Conservation (phyloP, 176 grass and related monocot species). For the Saccharum spontaneum region DNA sequence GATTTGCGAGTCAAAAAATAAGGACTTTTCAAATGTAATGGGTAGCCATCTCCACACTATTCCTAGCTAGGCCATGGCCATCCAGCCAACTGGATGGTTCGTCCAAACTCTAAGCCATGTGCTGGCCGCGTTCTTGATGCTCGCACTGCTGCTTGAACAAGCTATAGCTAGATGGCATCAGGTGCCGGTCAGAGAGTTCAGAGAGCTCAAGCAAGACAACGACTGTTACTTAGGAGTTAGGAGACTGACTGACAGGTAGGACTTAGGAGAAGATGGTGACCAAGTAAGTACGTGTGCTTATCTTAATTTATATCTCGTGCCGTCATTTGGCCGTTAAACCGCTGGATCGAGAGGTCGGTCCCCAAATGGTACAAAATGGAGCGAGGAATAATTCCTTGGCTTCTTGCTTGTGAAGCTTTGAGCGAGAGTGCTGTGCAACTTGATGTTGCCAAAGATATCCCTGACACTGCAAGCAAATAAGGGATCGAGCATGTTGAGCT, state of each 20-base stretch:
- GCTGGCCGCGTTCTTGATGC: background rate
- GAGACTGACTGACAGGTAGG: background rate
- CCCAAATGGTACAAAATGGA: background rate
- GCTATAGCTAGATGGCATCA: conserved; percentile 10
- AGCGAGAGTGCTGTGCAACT: background rate
- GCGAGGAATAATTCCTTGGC: background rate
- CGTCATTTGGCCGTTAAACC: background rate
- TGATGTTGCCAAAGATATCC: background rate
- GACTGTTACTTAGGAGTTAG: background rate
- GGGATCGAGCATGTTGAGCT: background rate
- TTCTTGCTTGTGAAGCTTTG: conserved; percentile 2
- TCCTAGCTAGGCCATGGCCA: background rate
- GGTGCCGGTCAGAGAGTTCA: conserved; percentile 17
- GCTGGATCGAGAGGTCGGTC: background rate
- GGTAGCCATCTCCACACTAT: conserved; percentile 4
- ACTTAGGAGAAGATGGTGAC: background rate
- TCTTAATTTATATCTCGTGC: background rate
- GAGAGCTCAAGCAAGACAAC: conserved; percentile 7
- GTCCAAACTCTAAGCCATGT: conserved; percentile 22
- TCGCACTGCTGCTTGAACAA: background rate
- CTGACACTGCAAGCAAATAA: conserved; percentile 3
- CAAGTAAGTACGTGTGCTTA: background rate
- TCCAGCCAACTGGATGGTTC: background rate
- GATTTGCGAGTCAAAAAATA: background rate
- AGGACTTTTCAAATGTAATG: conserved; percentile 12